Percentiles rank a stretch among this genome's conserved stretches.
phyloP scores from a whole-genome alignment of 305 asterid genomes.

The Vinca major region DNA sequence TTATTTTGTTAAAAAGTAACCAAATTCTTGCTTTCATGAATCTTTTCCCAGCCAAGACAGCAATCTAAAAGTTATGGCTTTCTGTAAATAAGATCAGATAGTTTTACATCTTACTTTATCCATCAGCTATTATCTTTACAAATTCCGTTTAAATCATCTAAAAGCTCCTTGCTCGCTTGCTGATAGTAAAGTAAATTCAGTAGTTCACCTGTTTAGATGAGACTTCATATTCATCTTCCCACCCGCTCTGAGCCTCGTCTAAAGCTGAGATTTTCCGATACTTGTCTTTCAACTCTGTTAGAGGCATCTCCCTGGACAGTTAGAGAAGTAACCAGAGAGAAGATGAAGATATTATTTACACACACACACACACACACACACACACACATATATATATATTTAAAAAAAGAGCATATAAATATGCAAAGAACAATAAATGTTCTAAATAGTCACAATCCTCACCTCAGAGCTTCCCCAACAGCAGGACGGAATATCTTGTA shows the following conservation, averaged over 20 bases:
- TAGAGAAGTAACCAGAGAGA: slow-evolving; percentile 20
- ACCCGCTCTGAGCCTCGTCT: slow-evolving; percentile 67
- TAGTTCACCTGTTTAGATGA: slow-evolving; percentile 70
- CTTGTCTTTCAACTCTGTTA: slow-evolving; percentile 73
- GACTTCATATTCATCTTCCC: slow-evolving; percentile 77
- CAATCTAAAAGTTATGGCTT: neutral
- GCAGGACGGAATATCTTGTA: slow-evolving; percentile 83
- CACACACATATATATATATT: no score
- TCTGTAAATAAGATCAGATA: neutral
- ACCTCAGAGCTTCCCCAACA: slow-evolving; percentile 88
- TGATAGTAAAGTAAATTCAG: slow-evolving; percentile 9
- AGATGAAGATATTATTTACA: slow-evolving; percentile 13
- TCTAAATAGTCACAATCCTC: slow-evolving; percentile 2
- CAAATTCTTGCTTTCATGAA: neutral
- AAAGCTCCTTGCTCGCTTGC: neutral
- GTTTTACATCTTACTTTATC: neutral
- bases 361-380: no score
- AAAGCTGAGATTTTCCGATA: slow-evolving; percentile 54
- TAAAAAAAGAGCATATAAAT: neutral
- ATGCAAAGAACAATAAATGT: slow-evolving; percentile 6
- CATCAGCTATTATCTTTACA: neutral
- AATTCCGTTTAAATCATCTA: neutral
- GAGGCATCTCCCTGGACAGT: slow-evolving; percentile 81
- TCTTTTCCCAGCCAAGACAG: neutral
- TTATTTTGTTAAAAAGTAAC: neutral